Conservation (phyloP, 805 yeast species). For the Starmerella sp. region DNA sequence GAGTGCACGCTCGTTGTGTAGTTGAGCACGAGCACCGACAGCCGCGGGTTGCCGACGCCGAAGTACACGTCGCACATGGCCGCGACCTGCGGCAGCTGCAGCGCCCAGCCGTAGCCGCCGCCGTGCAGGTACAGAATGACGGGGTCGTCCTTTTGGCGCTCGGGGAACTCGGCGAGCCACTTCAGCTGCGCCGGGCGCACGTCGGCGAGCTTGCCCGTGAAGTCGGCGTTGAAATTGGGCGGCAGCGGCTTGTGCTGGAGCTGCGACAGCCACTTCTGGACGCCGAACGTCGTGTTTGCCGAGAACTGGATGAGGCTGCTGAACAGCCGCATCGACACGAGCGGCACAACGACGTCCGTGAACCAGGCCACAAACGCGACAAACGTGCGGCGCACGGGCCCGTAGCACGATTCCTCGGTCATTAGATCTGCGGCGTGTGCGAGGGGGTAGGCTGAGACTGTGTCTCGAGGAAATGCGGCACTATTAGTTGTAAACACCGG, state of each 20-base stretch:
- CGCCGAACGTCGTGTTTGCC: neutral
- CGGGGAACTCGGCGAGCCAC: slow-evolving; percentile 19
- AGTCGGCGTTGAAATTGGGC: neutral
- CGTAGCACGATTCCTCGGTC: neutral
- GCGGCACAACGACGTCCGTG: neutral
- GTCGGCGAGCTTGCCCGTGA: neutral
- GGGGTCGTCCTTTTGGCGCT: slow-evolving; percentile 19
- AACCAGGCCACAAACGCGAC: neutral
- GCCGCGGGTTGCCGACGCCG: slow-evolving; percentile 10
- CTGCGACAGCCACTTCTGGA: neutral
- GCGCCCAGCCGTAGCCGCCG: slow-evolving; percentile 20
- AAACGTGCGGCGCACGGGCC: neutral
- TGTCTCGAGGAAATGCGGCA: too few species aligned
- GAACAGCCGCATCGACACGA: neutral
- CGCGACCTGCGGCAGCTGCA: slow-evolving; percentile 6
- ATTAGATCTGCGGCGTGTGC: neutral
- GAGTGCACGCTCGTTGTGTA: slow-evolving; percentile 22
- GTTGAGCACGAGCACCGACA: slow-evolving; percentile 23
- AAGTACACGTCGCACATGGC: slow-evolving; percentile 5
- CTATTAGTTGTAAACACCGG: too few species aligned
- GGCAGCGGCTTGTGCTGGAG: neutral
- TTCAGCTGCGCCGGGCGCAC: slow-evolving; percentile 3
- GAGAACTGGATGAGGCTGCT: neutral
- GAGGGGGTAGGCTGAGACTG: too few species aligned
- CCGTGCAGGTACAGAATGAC: slow-evolving; percentile 22